phyloP scores from a whole-genome alignment of 140 eudicot species.

The Oenanthe javanica region DNA sequence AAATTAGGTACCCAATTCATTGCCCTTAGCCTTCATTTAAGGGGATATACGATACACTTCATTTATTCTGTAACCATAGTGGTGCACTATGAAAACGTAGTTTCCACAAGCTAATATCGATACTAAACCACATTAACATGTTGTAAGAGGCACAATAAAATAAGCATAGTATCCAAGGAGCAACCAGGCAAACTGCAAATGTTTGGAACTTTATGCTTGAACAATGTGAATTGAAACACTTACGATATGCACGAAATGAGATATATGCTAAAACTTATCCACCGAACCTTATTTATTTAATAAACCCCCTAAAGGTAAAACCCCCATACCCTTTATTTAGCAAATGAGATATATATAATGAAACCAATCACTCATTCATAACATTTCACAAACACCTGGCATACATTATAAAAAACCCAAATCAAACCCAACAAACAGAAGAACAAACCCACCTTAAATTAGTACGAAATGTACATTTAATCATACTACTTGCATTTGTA shows the following conservation, averaged over 20 bases:
- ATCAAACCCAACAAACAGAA: not conserved
- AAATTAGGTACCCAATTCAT: no score
- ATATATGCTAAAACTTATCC: not conserved
- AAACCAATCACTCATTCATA: not conserved
- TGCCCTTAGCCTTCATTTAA: no score
- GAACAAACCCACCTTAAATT: not conserved
- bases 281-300: not conserved
- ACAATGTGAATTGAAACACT: not conserved
- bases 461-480: not conserved
- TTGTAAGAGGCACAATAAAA: no score
- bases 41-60: no score
- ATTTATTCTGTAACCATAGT: no score
- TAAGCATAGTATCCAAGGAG: no score
- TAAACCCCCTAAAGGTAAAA: not conserved
- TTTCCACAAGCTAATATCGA: no score
- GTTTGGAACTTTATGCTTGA: not conserved
- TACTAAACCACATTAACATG: no score
- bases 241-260: not conserved
- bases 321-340: not conserved
- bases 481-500: not conserved
- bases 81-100: not conserved
- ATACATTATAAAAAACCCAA: not conserved
- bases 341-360: no score
- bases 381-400: not conserved
- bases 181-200: no score